Evolutionary conservation across 1,284 basidiomycete genomes (phyloP).

Genomic region (Waitea zeae): DNA sequence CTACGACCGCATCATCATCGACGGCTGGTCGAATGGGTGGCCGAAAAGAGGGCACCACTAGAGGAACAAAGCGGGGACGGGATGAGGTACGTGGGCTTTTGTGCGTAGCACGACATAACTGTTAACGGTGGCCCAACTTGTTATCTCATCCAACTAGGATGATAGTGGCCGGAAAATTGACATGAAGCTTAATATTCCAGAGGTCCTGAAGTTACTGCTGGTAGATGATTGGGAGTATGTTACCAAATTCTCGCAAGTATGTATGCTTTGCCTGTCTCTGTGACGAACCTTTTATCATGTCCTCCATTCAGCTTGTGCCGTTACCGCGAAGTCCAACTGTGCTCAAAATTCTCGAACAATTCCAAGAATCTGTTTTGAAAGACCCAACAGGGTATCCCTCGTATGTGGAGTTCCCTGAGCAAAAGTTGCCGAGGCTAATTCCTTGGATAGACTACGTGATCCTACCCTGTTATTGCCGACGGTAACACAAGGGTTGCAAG

Average conservation of each 20-base stretch:
- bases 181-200: constrained; percentile 83
- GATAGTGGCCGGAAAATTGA: constrained; percentile 65
- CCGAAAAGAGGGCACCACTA: constrained; percentile 30
- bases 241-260: constrained; percentile 84
- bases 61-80: constrained; percentile 40
- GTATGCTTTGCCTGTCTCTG: constrained; percentile 6
- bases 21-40: constrained; percentile 19
- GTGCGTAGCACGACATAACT: not conserved
- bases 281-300: constrained; percentile 1
- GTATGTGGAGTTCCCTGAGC: not conserved
- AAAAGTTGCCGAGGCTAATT: not conserved
- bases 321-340: constrained; percentile 78
- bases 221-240: constrained; percentile 98
- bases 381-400: constrained; percentile 1
- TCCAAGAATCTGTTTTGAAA: constrained; percentile 43
- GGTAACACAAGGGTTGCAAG: constrained; percentile 75
- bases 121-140: not conserved
- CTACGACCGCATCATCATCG: constrained; percentile 14
- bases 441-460: constrained; percentile 33
- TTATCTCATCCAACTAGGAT: constrained; percentile 20
- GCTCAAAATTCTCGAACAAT: constrained; percentile 63
- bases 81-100: constrained; percentile 30
- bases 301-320: constrained; percentile 61
- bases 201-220: constrained; percentile 74
- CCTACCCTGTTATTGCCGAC: constrained; percentile 53